Evolutionary conservation across 192 early-diverging fungal genomes (phyloP), one percentile per base, ranked within the genome.

Genomic region (Podila minutissima): DNA sequence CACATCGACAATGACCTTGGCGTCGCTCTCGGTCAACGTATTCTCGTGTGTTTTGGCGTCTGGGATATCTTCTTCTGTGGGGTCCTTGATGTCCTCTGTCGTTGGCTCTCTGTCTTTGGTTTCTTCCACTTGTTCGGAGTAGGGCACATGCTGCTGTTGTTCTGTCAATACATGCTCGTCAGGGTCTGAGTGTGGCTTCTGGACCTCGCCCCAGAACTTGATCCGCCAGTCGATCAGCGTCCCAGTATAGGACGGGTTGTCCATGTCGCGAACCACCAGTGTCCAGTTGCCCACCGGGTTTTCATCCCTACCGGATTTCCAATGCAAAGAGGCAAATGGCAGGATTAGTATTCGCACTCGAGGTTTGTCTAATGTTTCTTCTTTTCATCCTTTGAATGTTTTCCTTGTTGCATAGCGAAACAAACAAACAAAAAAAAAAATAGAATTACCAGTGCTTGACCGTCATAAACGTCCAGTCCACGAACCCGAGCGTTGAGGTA

Each of bases 371-470:
- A 0, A 10, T 10, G 9, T 41, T 41, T 41, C 38, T 12, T 13
- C 38, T 12, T 41, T 41, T 41, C 12, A 2, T 41, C 11, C 7
- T 41, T 41, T 13, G 31, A 3, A 1, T 60, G 33, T 37, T 33
- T 33, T 48, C n/a, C 15, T 29, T 31, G 13, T 12, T 17, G 41
- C 41, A 15, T 46, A 15, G 29, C 20, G 7, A 46, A 13, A 67
- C 5, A n/a, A n/a, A n/a, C n/a, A n/a, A n/a, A n/a, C 3, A 12
- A 58, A 29, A 7, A 26, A n/a, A 22, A 46, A 24, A 48, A 24
- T n/a, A n/a, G 31, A 75, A 84, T 70, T 86, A 96, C 95, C 98
- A 99, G 70, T 99, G 98, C 83, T 93, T 94, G 48, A 99, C 96
- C 33, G 88, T 93, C 95, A 97, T 97, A 69, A 98, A 95, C 32